Evolutionary conservation across 2,329 filamentous ascomycete genomes (phyloP).

Genomic region (Aspergillus viridinutans): DNA sequence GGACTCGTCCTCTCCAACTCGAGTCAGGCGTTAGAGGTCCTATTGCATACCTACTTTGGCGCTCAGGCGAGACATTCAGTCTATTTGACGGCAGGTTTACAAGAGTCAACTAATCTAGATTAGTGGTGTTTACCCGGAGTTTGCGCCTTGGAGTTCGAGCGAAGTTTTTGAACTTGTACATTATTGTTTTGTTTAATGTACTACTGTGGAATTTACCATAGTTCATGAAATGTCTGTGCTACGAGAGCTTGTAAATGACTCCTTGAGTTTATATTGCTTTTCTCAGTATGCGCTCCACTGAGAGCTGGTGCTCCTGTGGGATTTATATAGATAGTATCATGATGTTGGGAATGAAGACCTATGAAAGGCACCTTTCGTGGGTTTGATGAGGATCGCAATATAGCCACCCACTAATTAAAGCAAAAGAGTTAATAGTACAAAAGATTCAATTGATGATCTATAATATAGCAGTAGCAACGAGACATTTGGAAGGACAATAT

Average conservation of each 20-base stretch:
- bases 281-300: neutral
- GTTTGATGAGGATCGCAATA: neutral
- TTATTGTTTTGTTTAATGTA: neutral
- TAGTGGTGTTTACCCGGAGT: constrained; percentile 5
- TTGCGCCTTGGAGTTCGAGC: neutral
- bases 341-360: neutral
- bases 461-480: neutral
- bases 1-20: neutral
- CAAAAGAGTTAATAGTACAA: neutral
- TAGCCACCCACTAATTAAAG: neutral
- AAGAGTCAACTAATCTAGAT: constrained; percentile 5
- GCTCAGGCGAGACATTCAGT: constrained; percentile 3
- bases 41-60: constrained; percentile 3
- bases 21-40: neutral
- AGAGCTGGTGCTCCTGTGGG: neutral
- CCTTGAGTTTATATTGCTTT: neutral
- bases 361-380: neutral
- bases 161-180: neutral
- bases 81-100: constrained; percentile 2
- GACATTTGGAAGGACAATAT: neutral
- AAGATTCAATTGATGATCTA: neutral
- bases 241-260: neutral
- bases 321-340: neutral
- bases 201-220: neutral
- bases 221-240: neutral